Percentiles rank a stretch among this genome's conserved stretches.
phyloP scores from a whole-genome alignment of 805 yeast genomes.

The Hanseniaspora meyeri region DNA sequence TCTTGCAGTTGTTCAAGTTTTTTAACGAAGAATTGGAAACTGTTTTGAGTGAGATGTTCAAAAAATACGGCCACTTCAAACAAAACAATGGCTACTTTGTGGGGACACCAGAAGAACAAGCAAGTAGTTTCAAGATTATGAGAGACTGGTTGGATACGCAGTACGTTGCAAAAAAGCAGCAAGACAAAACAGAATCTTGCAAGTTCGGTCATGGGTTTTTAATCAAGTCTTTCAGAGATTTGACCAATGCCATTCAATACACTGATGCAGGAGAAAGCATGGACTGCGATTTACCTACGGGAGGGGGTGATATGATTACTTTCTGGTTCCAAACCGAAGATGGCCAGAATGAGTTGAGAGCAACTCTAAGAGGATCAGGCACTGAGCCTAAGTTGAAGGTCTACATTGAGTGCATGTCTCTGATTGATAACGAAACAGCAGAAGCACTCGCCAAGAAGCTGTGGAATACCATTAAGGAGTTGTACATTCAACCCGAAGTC shows the following conservation, averaged over 20 bases:
- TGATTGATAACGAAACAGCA: conserved; percentile 39
- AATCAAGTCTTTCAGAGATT: conserved; percentile 65
- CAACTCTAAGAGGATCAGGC: conserved; percentile 88
- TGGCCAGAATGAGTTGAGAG: conserved; percentile 24
- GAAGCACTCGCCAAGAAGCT: conserved; percentile 42
- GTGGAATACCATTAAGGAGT: conserved; percentile 47
- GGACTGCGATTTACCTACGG: conserved; percentile 58
- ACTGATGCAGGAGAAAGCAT: conserved; percentile 29
- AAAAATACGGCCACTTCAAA: conserved; percentile 65
- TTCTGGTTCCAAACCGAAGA: conserved; percentile 31
- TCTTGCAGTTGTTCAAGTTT: conserved; percentile 51
- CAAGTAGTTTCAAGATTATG: neutral
- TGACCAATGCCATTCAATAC: conserved; percentile 73
- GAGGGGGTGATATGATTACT: conserved; percentile 80
- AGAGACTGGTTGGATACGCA: neutral
- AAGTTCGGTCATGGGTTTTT: conserved; percentile 25
- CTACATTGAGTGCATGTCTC: conserved; percentile 49
- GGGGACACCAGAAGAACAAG: conserved; percentile 18
- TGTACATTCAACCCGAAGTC: conserved; percentile 60
- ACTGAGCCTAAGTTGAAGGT: conserved; percentile 92
- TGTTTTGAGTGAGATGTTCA: conserved; percentile 46
- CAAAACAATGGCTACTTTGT: conserved; percentile 80
- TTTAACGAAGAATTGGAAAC: conserved; percentile 35
- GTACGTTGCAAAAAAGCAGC: neutral
- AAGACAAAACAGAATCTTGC: neutral